Conservation (phyloP, 148 eudicot species). For the Beta vulgaris region DNA sequence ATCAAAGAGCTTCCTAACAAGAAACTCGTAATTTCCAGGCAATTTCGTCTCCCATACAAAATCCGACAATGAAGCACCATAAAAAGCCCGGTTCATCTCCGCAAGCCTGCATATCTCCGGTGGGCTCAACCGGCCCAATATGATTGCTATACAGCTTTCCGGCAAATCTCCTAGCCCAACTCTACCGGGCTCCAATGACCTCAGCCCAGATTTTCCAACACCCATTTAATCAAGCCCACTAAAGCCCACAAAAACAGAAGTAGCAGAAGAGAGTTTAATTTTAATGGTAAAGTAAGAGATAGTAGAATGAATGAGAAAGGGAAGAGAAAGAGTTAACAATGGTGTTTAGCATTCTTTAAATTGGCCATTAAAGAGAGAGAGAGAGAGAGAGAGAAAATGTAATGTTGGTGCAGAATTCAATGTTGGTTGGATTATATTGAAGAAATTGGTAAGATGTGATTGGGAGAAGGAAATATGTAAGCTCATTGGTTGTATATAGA, state of each 20-base stretch:
- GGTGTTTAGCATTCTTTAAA: slow-evolving; percentile 30
- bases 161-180: slow-evolving; percentile 53
- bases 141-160: slow-evolving; percentile 58
- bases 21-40: slow-evolving; percentile 44
- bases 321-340: slow-evolving; percentile 17
- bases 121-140: slow-evolving; percentile 45
- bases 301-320: slow-evolving; percentile 23
- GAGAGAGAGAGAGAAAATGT: not conserved
- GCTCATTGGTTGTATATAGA: not conserved
- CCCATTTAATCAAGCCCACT: slow-evolving; percentile 40
- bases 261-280: not conserved
- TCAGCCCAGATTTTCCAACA: slow-evolving; percentile 34
- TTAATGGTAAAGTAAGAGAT: slow-evolving; percentile 36
- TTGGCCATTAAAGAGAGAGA: slow-evolving; percentile 19
- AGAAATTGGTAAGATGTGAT: not conserved
- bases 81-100: slow-evolving; percentile 36
- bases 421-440: not conserved
- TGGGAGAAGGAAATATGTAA: not conserved
- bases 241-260: not conserved
- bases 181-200: not conserved
- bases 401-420: slow-evolving; percentile 2
- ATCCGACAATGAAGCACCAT: slow-evolving; percentile 56
- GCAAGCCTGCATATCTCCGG: slow-evolving; percentile 55
- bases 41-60: slow-evolving; percentile 56
- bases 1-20: slow-evolving; percentile 38